Conservation (phyloP, 202 grass and related monocot species). For the Eragrostis tef region DNA sequence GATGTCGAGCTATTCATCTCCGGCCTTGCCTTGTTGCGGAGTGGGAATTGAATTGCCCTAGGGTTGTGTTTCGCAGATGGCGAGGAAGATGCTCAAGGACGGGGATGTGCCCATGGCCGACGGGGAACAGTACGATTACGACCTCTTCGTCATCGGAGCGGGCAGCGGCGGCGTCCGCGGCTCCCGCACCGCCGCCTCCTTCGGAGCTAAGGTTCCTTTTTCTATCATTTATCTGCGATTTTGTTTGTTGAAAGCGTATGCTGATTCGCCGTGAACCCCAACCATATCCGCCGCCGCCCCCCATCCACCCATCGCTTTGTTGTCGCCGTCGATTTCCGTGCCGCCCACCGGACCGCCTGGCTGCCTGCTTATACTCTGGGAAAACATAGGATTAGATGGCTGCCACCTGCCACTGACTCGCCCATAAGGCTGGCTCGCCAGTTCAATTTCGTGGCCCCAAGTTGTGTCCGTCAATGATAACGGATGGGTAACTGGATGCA, state of each 20-base stretch:
- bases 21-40: neutral
- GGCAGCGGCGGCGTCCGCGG: conserved; percentile 91
- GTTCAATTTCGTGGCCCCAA: too few species aligned
- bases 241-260: neutral
- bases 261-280: neutral
- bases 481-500: neutral
- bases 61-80: conserved; percentile 54
- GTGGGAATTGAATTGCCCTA: conserved; percentile 23
- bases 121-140: conserved; percentile 60
- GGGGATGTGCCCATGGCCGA: conserved; percentile 45
- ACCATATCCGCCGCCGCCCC: neutral
- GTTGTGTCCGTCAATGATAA: neutral
- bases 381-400: neutral
- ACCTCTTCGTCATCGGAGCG: conserved; percentile 91
- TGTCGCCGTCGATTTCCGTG: neutral
- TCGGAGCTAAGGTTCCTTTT: conserved; percentile 74
- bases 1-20: neutral
- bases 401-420: neutral
- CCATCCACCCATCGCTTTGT: neutral
- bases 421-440: neutral
- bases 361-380: neutral
- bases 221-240: neutral
- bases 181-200: conserved; percentile 71
- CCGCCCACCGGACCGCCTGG: too few species aligned
- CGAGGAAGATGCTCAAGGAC: conserved; percentile 88